Evolutionary conservation across 306 rosid species (phyloP), one percentile per base, ranked within the genome.

Genomic region (Boehmeria nivea): DNA sequence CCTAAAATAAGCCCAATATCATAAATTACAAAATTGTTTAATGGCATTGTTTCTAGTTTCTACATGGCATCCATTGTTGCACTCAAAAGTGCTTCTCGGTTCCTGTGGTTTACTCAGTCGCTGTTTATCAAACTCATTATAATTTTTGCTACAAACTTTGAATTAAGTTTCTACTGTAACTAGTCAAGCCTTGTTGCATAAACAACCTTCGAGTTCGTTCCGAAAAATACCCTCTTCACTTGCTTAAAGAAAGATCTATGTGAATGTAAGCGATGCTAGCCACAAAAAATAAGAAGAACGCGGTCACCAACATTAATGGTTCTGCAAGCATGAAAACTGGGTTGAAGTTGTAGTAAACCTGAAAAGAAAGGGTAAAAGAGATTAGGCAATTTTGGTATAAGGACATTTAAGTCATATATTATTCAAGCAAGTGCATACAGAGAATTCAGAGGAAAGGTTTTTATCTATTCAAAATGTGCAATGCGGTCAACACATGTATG

Each of bases 271-370:
- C 78, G 50, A 82, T 70, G 38, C 82, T 70, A 36, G 96, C 78
- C 78, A 74, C 63, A 67, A 87, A 91, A 39, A 83, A 46, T 53
- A 87, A 78, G 95, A 84, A 87, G 73, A 91, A 84, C 22, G 71
- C 81, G 64, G 83, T 61, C 23, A 21, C 78, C 82, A 91, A 75
- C 99, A 91, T 87, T 28, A 91, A 66, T 26, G 99, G 99, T 75
- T 91, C 96, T 14, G 95, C 99, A 56, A 91, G 84, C 99, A 91
- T 87, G 73, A 87, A 91, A 37, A 87, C 60, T 18, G 95, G 95
- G 70, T 82, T 84, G 64, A 87, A 91, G 55, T 39, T 81, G 82
- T 91, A 91, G 87, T 84, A 73, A 19, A 91, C 93, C 99, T 91
- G 77, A 61, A 26, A 43, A 68, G 55, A 22, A 53, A 28, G 61